Base-by-base conservation (phyloP, 768 basidiomycete species). In the Dendrothele bispora region DNA sequence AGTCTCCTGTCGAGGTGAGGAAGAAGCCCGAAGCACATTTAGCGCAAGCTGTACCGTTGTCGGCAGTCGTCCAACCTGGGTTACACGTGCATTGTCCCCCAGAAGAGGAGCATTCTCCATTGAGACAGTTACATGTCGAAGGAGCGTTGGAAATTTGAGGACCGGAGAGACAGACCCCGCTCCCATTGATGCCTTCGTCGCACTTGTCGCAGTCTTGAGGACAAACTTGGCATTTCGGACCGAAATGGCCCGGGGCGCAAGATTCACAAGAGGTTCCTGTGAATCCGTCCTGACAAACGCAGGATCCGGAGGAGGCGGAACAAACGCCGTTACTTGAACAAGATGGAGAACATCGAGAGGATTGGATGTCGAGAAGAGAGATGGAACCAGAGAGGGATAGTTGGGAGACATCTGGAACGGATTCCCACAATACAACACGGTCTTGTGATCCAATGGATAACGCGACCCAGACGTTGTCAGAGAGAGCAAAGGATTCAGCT, bases 21-120 rank as follows among this genome's bases (percentile, higher is more conserved):
- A 89, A 95, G 66, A 89, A 94, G 0, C 91, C 92, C 15, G 72
- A 50, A 1, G 79, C 75, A 59, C 92, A 95, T 43, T 80, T 72
- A 10, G 87, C 80, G 61, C 91, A 95, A 11, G 81, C 77, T 0
- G 86, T 91, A 6, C 90, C 88, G 55, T 89, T 85, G 39, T 69
- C 68, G 1, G 75, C 82, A 0, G 79, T 77, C 2, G 79, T 80
- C 86, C 87, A 95, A 0, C 92, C 92, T 0, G 82, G 61, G 55
- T 84, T 84, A 61, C 92, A 95, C 3, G 77, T 64, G 58, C 92
- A 93, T 51, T 85, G 79, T 0, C 87, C 84, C 46, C 78, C 77
- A n/a, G n/a, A n/a, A 1, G 76, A 54, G 2, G 76, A 76, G 63
- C 92, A 95, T 36, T 80, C 64, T 2, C 92, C 92, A 56, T 94